phyloP scores from a whole-genome alignment of 1,284 basidiomycete genomes.

The Apiotrichum sp. region DNA sequence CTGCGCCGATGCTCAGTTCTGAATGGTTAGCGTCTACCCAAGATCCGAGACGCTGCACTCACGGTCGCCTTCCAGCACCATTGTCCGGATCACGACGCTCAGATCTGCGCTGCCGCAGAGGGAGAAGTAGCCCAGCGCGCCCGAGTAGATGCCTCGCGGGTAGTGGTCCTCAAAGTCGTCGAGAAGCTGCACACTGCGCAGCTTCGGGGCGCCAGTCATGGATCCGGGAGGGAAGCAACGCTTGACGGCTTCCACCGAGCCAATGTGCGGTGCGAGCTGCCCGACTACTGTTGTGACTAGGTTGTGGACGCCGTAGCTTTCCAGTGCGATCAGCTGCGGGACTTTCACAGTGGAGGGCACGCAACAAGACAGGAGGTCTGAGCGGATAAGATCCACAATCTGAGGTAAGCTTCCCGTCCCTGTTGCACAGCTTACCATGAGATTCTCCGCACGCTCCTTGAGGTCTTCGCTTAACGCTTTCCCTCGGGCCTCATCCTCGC shows the following conservation, averaged over 20 bases:
- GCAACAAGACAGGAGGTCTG: conserved; percentile 74
- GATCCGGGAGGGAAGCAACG: conserved; percentile 85
- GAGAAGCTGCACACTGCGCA: conserved; percentile 84
- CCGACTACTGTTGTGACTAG: conserved; percentile 92
- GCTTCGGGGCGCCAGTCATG: conserved; percentile 97
- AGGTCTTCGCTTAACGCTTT: conserved; percentile 60
- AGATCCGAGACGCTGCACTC: conserved; percentile 8
- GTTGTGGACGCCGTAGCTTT: conserved; percentile 94
- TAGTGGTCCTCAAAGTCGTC: conserved; percentile 68
- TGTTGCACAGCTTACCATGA: conserved; percentile 58
- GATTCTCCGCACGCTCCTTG: conserved; percentile 94
- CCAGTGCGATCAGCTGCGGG: conserved; percentile 78
- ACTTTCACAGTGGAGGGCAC: conserved; percentile 68
- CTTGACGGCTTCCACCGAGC: conserved; percentile 65
- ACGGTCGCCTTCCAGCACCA: conserved; percentile 64
- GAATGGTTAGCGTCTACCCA: neutral
- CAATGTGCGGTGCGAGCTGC: conserved; percentile 47
- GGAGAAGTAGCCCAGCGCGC: conserved; percentile 86
- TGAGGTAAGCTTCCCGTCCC: conserved; percentile 15
- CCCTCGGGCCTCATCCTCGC: conserved; percentile 43
- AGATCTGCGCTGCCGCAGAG: conserved; percentile 85
- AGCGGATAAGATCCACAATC: conserved; percentile 92
- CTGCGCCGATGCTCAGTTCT: conserved; percentile 62
- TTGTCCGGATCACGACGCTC: conserved; percentile 92
- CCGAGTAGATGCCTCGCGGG: conserved; percentile 77